Conservation (phyloP, 2,329 filamentous ascomycete species). For the Cytospora schulzeri region DNA sequence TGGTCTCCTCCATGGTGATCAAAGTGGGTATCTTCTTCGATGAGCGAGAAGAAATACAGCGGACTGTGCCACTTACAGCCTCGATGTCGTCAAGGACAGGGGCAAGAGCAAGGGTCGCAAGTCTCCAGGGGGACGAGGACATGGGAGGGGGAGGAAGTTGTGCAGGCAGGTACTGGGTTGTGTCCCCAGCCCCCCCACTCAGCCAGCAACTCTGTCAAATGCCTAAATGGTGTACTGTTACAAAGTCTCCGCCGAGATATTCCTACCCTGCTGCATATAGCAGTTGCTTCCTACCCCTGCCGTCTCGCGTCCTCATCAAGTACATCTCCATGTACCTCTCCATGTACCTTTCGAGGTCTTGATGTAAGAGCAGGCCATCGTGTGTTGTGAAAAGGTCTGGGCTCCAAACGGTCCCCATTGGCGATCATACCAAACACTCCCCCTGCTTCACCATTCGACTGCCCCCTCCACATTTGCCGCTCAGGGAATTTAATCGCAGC, state of each 20-base stretch:
- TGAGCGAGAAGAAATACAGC: slow-evolving; percentile 2
- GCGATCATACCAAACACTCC: slow-evolving; percentile 15
- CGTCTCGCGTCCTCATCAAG: slow-evolving; percentile 19
- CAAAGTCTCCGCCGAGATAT: slow-evolving; percentile 13
- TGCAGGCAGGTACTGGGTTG: slow-evolving; percentile 14
- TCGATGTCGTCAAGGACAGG: slow-evolving; percentile 12
- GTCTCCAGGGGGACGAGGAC: slow-evolving; percentile 19
- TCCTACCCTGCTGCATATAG: slow-evolving; percentile 18
- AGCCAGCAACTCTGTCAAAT: slow-evolving; percentile 10
- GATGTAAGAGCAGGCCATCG: slow-evolving; percentile 20
- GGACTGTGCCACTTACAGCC: slow-evolving; percentile 19
- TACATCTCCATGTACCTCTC: slow-evolving; percentile 7
- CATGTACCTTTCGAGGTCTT: neutral
- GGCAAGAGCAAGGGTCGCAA: slow-evolving; percentile 2
- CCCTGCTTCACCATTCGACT: slow-evolving; percentile 6
- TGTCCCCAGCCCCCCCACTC: slow-evolving; percentile 25
- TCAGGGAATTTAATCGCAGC: slow-evolving; percentile 5
- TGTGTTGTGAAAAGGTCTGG: slow-evolving; percentile 18
- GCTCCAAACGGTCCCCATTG: slow-evolving; percentile 20
- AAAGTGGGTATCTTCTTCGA: slow-evolving; percentile 12
- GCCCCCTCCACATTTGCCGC: slow-evolving; percentile 6
- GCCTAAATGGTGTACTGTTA: slow-evolving; percentile 6
- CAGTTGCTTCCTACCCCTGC: slow-evolving; percentile 15
- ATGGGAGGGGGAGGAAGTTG: slow-evolving; percentile 2
- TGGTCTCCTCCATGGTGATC: slow-evolving; percentile 1